phyloP scores from a whole-genome alignment of 148 eudicot species.

The Tetragonia tetragonoides region DNA sequence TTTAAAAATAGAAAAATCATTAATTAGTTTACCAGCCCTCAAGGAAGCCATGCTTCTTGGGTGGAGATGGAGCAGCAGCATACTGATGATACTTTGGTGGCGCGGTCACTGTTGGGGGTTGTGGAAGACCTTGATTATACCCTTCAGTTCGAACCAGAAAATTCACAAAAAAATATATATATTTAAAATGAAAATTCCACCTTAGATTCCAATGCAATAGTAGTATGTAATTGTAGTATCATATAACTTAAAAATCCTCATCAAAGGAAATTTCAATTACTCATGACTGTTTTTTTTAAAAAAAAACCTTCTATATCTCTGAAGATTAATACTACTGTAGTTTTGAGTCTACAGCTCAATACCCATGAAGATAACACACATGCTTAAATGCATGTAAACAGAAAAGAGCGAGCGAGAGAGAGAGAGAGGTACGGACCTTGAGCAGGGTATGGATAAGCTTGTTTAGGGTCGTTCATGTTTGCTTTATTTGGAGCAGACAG shows the following conservation, averaged over 20 bases:
- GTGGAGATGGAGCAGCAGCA: conserved; percentile 58
- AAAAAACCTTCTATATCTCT: no score
- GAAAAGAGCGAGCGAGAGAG: background rate
- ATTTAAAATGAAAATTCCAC: background rate
- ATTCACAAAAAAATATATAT: background rate
- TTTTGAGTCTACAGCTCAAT: no score
- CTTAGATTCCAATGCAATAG: background rate
- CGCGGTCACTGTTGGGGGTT: conserved; percentile 58
- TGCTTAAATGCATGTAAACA: background rate
- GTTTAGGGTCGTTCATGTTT: conserved; percentile 52
- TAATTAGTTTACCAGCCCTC: conserved; percentile 61
- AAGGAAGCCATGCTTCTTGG: conserved; percentile 52
- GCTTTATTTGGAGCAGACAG: background rate
- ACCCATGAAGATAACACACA: background rate
- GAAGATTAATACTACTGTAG: no score
- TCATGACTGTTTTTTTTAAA: no score
- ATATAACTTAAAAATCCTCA: no score
- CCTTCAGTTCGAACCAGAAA: background rate
- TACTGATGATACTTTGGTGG: conserved; percentile 61
- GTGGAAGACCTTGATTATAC: conserved; percentile 41
- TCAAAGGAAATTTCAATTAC: no score
- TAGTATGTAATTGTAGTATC: no score
- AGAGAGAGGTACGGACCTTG: conserved; percentile 31
- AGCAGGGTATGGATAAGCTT: conserved; percentile 65
- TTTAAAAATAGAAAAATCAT: background rate